Percentiles rank a stretch among this genome's conserved stretches.
Conservation (phyloP, 176 grass and related monocot species). For the Hsuehochloa calcarea region DNA sequence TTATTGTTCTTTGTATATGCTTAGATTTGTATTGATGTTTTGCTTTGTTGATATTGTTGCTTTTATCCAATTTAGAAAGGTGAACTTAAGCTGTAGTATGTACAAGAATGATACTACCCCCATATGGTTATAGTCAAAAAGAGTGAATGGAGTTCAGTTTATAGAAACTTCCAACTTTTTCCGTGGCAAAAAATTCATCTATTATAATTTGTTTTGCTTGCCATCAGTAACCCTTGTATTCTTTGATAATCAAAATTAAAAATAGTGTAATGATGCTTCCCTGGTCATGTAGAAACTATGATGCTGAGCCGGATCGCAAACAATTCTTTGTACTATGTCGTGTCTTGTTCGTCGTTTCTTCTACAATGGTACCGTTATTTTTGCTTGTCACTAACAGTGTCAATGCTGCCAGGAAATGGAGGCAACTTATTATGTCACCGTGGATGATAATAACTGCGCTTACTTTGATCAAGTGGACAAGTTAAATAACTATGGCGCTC, state of each 20-base stretch:
- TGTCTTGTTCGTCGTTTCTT: conserved; percentile 1
- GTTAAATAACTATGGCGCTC: conserved; percentile 60
- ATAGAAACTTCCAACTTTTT: not conserved
- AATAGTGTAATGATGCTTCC: not conserved
- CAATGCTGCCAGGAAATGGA: conserved; percentile 61
- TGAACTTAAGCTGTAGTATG: not conserved
- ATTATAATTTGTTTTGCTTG: not conserved
- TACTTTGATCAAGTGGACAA: conserved; percentile 84
- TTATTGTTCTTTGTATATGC: not conserved
- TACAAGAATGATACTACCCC: not conserved
- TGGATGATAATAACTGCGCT: conserved; percentile 60
- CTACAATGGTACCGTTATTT: not conserved
- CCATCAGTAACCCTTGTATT: not conserved
- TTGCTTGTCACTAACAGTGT: conserved; percentile 21
- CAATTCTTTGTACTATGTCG: conserved; percentile 5
- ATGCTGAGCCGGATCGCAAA: not conserved
- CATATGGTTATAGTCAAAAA: not conserved
- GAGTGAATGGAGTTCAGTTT: not conserved
- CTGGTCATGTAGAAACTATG: not conserved
- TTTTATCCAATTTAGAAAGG: not conserved
- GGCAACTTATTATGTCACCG: conserved; percentile 59
- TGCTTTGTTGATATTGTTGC: not conserved
- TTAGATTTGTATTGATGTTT: not conserved
- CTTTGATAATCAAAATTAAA: not conserved
- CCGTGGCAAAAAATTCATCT: not conserved